These are phyloP conservation scores for Fusarium sp. DNA, from an alignment of 2,329 filamentous ascomycete genomes.

Conservation along the genomic window DNA sequence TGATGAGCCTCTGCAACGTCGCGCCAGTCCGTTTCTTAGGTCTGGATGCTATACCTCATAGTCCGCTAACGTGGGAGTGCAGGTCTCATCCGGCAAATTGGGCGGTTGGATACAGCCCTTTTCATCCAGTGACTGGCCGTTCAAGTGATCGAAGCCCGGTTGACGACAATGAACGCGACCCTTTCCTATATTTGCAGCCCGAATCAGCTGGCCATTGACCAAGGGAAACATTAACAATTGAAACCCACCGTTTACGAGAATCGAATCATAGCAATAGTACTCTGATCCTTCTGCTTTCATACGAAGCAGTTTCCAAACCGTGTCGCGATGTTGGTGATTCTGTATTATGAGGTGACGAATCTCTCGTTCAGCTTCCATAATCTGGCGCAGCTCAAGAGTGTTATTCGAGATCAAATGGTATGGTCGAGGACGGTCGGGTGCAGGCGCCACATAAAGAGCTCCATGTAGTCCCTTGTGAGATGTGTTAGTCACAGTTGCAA, in stretches of 20 bases:
- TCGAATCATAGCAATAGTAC: constrained; percentile 17
- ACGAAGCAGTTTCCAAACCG: constrained; percentile 14
- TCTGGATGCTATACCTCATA: neutral
- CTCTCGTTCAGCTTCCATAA: neutral
- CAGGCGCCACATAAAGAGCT: constrained; percentile 5
- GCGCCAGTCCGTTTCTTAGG: too few species aligned
- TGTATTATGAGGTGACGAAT: constrained; percentile 9
- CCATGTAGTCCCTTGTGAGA: constrained; percentile 3
- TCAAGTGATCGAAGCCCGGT: neutral
- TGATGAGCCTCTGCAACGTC: neutral
- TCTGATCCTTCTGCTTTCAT: constrained; percentile 17
- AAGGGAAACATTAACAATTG: rapidly evolving
- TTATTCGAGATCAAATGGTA: constrained; percentile 10
- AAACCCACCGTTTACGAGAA: constrained; percentile 3
- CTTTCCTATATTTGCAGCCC: neutral
- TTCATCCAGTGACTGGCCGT: constrained; percentile 3
- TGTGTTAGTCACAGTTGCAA: too few species aligned
- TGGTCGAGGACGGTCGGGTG: neutral
- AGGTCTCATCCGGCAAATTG: neutral
- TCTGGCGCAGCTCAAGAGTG: constrained; percentile 4
- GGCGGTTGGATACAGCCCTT: constrained; percentile 10
- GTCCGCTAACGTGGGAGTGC: constrained; percentile 1
- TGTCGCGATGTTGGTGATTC: constrained; percentile 20
- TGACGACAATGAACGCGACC: constrained; percentile 18
- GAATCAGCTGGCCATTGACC: neutral